Evolutionary conservation across 176 grass and related monocot genomes (phyloP).

Genomic region (Urochloa ruziziensis): DNA sequence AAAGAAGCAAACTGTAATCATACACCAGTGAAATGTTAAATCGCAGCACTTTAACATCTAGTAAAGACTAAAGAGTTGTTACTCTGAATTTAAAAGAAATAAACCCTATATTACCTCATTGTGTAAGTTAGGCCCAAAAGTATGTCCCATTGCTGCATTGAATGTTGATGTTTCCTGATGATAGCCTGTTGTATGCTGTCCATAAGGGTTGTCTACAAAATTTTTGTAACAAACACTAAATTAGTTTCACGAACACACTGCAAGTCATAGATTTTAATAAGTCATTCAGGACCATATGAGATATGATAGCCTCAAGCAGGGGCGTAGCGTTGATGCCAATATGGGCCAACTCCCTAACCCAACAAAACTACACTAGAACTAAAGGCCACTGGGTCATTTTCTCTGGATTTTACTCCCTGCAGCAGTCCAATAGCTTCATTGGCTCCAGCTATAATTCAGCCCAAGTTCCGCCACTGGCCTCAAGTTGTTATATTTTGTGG

Average conservation of each 20-base stretch:
- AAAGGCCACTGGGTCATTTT: neutral
- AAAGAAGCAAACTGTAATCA: conserved; percentile 40
- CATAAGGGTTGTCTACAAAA: conserved; percentile 55
- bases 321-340: neutral
- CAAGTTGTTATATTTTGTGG: neutral
- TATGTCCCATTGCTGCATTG: conserved; percentile 45
- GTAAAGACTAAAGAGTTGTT: neutral
- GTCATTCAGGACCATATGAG: neutral
- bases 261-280: neutral
- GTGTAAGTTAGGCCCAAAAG: conserved; percentile 54
- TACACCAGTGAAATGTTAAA: neutral
- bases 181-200: conserved; percentile 39
- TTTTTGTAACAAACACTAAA: neutral
- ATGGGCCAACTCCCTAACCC: no score
- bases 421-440: neutral
- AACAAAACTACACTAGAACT: neutral
- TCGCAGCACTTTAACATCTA: neutral
- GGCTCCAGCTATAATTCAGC: neutral
- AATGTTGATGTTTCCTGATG: neutral
- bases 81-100: neutral
- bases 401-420: neutral
- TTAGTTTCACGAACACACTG: neutral
- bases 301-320: neutral
- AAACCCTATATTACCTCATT: conserved; percentile 51
- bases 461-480: neutral